Evolutionary conservation across 179 eudicot species (phyloP).

Genomic region (Vitellaria paradoxa): DNA sequence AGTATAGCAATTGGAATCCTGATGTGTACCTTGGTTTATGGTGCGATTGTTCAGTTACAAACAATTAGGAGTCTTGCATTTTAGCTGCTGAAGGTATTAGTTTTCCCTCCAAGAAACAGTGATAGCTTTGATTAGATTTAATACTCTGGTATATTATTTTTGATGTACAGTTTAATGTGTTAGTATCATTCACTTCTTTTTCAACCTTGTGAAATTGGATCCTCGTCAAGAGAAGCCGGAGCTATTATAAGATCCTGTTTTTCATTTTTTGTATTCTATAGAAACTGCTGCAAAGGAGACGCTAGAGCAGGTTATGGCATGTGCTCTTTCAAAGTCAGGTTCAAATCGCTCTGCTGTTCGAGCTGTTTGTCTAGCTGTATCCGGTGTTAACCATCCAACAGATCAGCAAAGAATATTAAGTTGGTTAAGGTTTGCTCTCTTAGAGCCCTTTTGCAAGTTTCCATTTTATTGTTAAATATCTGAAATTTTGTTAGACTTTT

Average conservation of each 20-base stretch:
- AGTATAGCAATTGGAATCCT: background rate
- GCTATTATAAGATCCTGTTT: background rate
- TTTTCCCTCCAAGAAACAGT: background rate
- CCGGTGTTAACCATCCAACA: constrained; percentile 73
- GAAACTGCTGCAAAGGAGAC: constrained; percentile 68
- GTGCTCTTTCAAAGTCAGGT: constrained; percentile 49
- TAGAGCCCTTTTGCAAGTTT: background rate
- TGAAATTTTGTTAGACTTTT: background rate
- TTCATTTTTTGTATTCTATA: constrained; percentile 21
- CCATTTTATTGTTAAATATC: background rate
- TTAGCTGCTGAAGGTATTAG: background rate
- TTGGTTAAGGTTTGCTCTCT: constrained; percentile 61
- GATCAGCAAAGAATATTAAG: constrained; percentile 55
- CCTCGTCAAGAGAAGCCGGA: background rate
- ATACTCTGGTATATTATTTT: background rate
- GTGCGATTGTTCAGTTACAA: background rate
- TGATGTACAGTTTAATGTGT: background rate
- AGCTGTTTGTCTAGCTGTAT: constrained; percentile 72
- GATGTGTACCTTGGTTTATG: background rate
- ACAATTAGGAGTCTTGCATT: background rate
- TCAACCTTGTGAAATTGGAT: background rate
- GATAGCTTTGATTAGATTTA: background rate
- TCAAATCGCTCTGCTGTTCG: constrained; percentile 51
- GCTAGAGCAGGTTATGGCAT: constrained; percentile 63
- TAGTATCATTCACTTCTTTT: background rate